phyloP scores from a whole-genome alignment of 768 basidiomycete genomes.

The Suillus alpinus region DNA sequence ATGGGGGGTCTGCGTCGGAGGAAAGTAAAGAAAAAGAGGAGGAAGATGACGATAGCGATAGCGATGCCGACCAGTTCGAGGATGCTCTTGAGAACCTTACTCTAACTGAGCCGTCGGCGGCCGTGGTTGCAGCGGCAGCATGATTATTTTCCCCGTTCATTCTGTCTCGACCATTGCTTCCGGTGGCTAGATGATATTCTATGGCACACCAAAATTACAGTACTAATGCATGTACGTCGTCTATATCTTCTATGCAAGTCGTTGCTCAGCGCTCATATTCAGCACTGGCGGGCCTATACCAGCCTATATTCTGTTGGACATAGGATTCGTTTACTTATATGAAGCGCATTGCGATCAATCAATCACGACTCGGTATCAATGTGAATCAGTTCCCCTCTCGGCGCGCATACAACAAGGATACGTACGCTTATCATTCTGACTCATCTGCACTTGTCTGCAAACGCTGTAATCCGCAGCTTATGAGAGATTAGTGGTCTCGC shows the following conservation, averaged over 20 bases:
- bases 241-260: neutral
- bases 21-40: conserved; percentile 40
- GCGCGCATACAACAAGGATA: neutral
- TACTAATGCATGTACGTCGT: neutral
- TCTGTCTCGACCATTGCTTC: neutral
- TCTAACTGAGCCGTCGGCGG: conserved; percentile 1
- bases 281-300: neutral
- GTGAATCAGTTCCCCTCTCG: neutral
- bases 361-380: neutral
- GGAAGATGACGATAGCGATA: conserved; percentile 35
- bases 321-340: neutral
- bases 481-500: neutral
- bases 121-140: neutral
- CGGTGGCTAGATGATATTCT: neutral
- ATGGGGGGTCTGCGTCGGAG: conserved; percentile 29
- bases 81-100: conserved; percentile 67
- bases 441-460: neutral
- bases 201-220: neutral
- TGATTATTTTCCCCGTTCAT: neutral
- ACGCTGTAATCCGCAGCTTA: neutral
- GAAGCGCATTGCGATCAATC: no score
- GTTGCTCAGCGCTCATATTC: no score
- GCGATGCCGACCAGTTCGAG: conserved; percentile 49
- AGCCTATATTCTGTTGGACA: neutral
- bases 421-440: neutral